Evolutionary conservation across 306 rosid species (phyloP).

Genomic region (Prunus mongolica): DNA sequence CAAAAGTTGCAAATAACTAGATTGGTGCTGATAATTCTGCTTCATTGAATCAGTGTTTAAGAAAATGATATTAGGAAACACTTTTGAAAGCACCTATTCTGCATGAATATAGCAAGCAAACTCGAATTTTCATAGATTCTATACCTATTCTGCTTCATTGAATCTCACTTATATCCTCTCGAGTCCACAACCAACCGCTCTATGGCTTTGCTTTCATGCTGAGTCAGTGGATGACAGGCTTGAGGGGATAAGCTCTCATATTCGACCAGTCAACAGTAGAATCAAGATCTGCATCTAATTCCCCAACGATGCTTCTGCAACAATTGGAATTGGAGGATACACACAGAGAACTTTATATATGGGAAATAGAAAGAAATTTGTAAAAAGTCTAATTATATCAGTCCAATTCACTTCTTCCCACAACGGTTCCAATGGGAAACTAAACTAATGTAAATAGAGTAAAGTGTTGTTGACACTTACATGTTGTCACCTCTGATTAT

Average conservation of each 20-base stretch:
- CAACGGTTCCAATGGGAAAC: background rate
- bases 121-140: background rate
- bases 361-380: background rate
- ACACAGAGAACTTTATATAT: too few relatives aligned
- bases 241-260: constrained; percentile 85
- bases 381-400: background rate
- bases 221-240: constrained; percentile 76
- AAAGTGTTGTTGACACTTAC: constrained; percentile 34
- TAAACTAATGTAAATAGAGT: background rate
- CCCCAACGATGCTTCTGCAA: constrained; percentile 97
- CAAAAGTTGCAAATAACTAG: background rate
- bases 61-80: constrained; percentile 1
- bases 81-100: background rate
- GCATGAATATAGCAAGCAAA: background rate
- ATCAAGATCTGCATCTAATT: constrained; percentile 90
- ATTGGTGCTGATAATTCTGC: background rate
- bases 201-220: background rate
- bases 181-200: constrained; percentile 3
- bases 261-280: constrained; percentile 71
- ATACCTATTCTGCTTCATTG: background rate
- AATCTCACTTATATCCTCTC: background rate
- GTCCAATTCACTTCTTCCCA: background rate
- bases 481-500: constrained; percentile 97
- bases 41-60: background rate
- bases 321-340: background rate